These are phyloP conservation scores for Suaeda aralocaspica DNA, from an alignment of 148 eudicot species.

Conservation along the genomic window DNA sequence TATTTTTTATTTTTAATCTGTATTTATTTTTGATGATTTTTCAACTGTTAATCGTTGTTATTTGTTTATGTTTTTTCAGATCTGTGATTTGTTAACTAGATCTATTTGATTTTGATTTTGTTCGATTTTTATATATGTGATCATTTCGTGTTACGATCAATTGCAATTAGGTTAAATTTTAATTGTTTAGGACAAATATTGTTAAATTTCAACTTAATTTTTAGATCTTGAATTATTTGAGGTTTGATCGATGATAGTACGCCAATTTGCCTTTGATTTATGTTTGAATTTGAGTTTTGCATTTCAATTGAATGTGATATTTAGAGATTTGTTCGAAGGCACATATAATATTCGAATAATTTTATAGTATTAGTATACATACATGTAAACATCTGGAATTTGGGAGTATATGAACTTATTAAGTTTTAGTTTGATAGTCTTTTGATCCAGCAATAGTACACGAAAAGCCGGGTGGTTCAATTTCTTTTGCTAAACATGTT, in stretches of 20 bases:
- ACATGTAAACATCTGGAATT: too few relatives aligned
- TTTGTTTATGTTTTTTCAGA: not conserved
- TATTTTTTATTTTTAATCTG: not conserved
- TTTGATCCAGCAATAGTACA: too few relatives aligned
- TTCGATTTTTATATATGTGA: not conserved
- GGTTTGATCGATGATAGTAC: not conserved
- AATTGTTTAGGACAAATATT: too few relatives aligned
- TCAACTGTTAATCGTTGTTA: not conserved
- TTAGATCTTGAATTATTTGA: not conserved
- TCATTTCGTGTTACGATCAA: not conserved
- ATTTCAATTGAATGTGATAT: not conserved
- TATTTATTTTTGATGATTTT: not conserved
- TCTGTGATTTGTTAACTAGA: not conserved
- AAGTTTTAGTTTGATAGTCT: too few relatives aligned
- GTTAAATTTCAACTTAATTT: not conserved
- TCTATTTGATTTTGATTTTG: not conserved
- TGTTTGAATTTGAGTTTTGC: not conserved
- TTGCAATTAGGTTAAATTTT: not conserved
- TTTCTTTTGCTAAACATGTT: too few relatives aligned
- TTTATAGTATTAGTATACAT: too few relatives aligned
- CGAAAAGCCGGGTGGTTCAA: too few relatives aligned
- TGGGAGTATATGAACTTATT: too few relatives aligned
- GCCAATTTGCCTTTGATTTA: not conserved
- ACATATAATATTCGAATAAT: too few relatives aligned
- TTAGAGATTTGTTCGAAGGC: too few relatives aligned